These are phyloP conservation scores for Apiotrichum porosum DNA, from an alignment of 1,284 basidiomycete genomes.

Conservation along the genomic window DNA sequence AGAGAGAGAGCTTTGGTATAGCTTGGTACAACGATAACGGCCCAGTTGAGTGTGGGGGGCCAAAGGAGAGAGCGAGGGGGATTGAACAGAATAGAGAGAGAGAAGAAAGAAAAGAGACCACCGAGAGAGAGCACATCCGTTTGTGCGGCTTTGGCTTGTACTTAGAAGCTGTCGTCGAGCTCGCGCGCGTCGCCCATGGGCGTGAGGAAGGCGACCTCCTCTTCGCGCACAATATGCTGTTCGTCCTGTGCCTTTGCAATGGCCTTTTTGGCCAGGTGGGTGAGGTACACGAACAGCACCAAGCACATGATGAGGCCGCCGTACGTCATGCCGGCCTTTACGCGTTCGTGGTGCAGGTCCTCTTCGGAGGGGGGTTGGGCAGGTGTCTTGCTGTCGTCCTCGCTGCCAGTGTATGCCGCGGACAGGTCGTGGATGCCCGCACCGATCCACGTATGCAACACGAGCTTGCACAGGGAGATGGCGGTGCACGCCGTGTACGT, in stretches of 20 bases:
- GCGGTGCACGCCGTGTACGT: slow-evolving; percentile 53
- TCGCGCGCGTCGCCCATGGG: slow-evolving; percentile 8
- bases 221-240: slow-evolving; percentile 14
- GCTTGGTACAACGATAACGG: too few species aligned
- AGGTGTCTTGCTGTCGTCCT: background rate
- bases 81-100: too few species aligned
- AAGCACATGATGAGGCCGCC: slow-evolving; percentile 47
- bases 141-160: too few species aligned
- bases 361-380: background rate
- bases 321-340: slow-evolving; percentile 38
- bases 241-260: slow-evolving; percentile 33
- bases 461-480: slow-evolving; percentile 51
- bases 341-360: slow-evolving; percentile 21
- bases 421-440: slow-evolving; percentile 39
- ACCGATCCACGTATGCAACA: slow-evolving; percentile 44
- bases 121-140: too few species aligned
- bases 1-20: too few species aligned
- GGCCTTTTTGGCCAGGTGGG: slow-evolving; percentile 50
- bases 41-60: too few species aligned
- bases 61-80: too few species aligned
- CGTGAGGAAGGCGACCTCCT: slow-evolving; percentile 18
- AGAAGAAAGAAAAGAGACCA: too few species aligned
- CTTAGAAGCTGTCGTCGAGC: background rate
- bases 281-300: slow-evolving; percentile 52
- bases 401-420: slow-evolving; percentile 8